Base-by-base conservation (phyloP, 495 filamentous ascomycete genomes). In the Aspergillus affinis region DNA sequence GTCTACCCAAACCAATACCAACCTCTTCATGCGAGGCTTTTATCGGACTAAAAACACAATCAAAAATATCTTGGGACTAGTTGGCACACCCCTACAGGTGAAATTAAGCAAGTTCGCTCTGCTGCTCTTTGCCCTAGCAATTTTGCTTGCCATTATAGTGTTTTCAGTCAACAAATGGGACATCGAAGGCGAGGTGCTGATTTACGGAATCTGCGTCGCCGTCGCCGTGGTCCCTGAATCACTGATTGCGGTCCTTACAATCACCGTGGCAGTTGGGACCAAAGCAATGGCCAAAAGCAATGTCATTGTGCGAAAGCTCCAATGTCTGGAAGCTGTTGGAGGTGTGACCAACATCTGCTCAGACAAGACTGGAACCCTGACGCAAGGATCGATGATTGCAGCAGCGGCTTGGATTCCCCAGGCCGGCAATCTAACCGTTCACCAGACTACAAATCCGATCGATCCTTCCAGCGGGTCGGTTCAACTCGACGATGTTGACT, bases 341-440 rank as follows among this genome's bases (percentile, higher is more conserved):
- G 90, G 90, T 44, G 88, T 93, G 41, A 92, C 89, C 55, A 92
- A 93, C 65, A 93, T 94, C 63, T 94, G 90, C 71, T 92, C 90
- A 9, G 90, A 94, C 72, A 94, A 94, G 68, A 94, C 90, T 3
- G 90, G 90, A 4, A 94, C 91, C 0, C 75, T 94, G 19, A 94
- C 90, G 0, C 87, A 90, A 65, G 87, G 87, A 58, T 64, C 75
- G 70, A 93, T 93, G 91, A 85, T 92, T 18, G 85, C 90, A 15
- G 82, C 87, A 41, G 89, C 89, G 57, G 89, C 85, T 3, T 95
- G 90, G 90, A 80, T 93, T 46, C 90, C 89, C 0, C 77, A 76
- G 26, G 61, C 63, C 45, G 86, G 86, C 15, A 85, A 80, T 1
- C 81, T 85, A 64, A 79, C 78, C 10, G 72, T 89, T 13, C 75